Base-by-base conservation (phyloP, 1,284 basidiomycete genomes). In the Fomitopsis betulina region DNA sequence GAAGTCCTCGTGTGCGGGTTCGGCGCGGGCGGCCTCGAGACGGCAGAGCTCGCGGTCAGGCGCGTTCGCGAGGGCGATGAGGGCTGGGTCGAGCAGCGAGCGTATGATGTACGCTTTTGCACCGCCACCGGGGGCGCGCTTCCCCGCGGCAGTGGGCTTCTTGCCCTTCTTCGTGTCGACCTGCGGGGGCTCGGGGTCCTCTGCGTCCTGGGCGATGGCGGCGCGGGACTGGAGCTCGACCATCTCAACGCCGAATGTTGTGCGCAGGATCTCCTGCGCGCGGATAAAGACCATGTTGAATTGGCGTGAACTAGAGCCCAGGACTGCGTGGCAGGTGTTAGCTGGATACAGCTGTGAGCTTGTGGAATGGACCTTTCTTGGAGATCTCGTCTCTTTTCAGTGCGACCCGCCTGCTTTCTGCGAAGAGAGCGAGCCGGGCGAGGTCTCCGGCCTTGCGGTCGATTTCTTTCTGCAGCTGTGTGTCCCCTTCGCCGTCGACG, bases 81-180 rank as follows among this genome's bases (percentile, higher is more conserved):
- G 73, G 10, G 66, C 60, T 0, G 79, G 69, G 59, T 88, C 72
- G 13, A 92, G 76, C 0, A 70, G 72, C 0, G 87, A 89, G 43
- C 89, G 85, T n/a, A 92, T 73, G 50, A 92, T 87, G 66, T 87
- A 93, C 7, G 83, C 83, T 66, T 89, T 91, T 1, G 86, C 85
- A 5, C 86, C 84, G 1, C 79, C 65, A 12, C 13, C 35, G 12
- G 8, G 8, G 2, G 35, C 35, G 35, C 35, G 35, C 35, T 37
- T 37, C 5, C 27, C 27, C 8, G 27, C 27, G 27, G 5, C 27
- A 8, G 27, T 8, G 27, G 2, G 70, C 33, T 76, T 78, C 53
- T 79, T 75, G 39, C 77, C 76, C 0, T 79, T 51, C 49, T 37
- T 51, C 3, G 30, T 72, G 27, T 79, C 80, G 7, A 82, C 81